A percentile compares a stretch with the other conserved stretches of the same genome.
These are phyloP conservation scores for Oidium heveae DNA, from an alignment of 2,329 filamentous ascomycete genomes.

Conservation along the genomic window DNA sequence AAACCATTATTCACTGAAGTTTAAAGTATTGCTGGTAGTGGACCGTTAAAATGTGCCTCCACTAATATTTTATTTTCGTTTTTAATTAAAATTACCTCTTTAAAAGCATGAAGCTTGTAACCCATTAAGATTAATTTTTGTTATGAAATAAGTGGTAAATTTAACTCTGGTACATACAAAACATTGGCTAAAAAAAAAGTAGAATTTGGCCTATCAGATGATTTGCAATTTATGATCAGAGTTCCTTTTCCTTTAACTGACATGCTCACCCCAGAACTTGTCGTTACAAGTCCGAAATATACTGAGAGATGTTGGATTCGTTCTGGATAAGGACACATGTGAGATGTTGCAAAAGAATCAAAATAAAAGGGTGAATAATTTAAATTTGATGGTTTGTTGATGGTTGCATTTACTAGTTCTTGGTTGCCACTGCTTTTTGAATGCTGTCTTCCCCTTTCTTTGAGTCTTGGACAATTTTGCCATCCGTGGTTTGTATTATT, in stretches of 20 bases:
- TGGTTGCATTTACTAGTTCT: no score
- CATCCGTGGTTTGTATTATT: no score
- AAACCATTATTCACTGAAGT: neutral
- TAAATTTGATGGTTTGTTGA: neutral
- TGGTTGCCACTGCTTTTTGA: no score
- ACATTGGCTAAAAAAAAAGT: neutral
- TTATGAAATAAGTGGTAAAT: neutral
- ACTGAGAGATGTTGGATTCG: neutral
- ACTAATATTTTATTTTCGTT: neutral
- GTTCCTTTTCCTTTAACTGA: neutral
- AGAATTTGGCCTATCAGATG: neutral
- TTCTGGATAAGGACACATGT: slow-evolving; percentile 1
- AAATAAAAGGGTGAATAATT: neutral
- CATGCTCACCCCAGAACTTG: neutral
- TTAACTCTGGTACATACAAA: neutral
- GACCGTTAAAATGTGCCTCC: neutral
- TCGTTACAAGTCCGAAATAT: neutral
- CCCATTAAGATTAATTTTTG: no score
- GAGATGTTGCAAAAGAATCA: neutral
- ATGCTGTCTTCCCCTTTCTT: no score
- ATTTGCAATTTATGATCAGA: neutral
- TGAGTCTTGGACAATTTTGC: no score
- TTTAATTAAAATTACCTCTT: neutral
- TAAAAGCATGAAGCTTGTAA: no score
- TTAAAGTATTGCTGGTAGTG: neutral